These are phyloP conservation scores for Gamarada debralockiae DNA, from an alignment of 495 filamentous ascomycete genomes.

Conservation along the genomic window DNA sequence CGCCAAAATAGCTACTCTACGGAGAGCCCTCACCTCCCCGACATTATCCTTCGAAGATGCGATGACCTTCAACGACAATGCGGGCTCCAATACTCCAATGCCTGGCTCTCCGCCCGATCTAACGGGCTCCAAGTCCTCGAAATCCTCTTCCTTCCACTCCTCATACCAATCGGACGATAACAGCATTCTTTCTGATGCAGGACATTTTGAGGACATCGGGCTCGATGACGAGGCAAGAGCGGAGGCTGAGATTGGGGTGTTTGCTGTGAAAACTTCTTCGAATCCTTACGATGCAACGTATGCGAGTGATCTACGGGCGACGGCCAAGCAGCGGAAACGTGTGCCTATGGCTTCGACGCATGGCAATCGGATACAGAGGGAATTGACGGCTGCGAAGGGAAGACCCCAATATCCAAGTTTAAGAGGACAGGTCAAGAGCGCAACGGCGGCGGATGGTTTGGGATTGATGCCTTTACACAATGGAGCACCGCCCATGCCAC, in stretches of 20 bases:
- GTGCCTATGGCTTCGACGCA: slow-evolving; percentile 18
- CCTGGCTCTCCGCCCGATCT: slow-evolving; percentile 82
- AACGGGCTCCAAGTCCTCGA: slow-evolving; percentile 82
- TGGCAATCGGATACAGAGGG: slow-evolving; percentile 21
- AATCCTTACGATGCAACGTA: slow-evolving; percentile 38
- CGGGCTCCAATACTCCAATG: slow-evolving; percentile 38
- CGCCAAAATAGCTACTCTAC: slow-evolving; percentile 27
- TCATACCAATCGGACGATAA: slow-evolving; percentile 68
- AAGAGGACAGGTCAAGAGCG: slow-evolving; percentile 17
- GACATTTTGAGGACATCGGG: slow-evolving; percentile 91
- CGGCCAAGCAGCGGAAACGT: slow-evolving; percentile 25
- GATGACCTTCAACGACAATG: slow-evolving; percentile 54
- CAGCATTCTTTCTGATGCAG: slow-evolving; percentile 49
- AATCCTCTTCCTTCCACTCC: slow-evolving; percentile 77
- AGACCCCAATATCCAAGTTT: slow-evolving; percentile 20
- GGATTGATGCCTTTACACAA: slow-evolving; percentile 22
- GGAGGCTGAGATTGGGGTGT: slow-evolving; percentile 36
- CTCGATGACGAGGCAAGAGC: slow-evolving; percentile 62
- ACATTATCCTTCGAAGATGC: slow-evolving; percentile 32
- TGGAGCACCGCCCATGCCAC: slow-evolving; percentile 19
- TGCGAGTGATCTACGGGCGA: slow-evolving; percentile 29
- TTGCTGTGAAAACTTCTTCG: slow-evolving; percentile 42
- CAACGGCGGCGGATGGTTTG: slow-evolving; percentile 16
- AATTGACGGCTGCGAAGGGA: slow-evolving; percentile 28
- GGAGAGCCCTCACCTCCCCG: slow-evolving; percentile 14